Evolutionary conservation across 805 yeast species (phyloP).

Genomic region (Kuraishia piskuri): DNA sequence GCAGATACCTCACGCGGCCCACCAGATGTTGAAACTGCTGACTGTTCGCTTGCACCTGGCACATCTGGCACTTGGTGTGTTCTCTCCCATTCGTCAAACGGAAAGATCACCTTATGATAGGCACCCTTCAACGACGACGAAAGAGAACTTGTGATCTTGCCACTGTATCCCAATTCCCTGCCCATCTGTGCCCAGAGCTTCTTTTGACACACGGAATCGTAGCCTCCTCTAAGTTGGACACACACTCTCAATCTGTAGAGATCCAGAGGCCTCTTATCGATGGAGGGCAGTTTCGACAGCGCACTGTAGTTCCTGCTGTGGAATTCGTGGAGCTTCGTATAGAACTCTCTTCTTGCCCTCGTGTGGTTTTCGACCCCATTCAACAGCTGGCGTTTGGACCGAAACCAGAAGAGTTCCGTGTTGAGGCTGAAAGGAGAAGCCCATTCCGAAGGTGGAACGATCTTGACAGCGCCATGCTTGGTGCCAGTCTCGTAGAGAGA

Average conservation of each 20-base stretch:
- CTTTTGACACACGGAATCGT: constrained; percentile 46
- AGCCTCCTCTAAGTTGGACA: constrained; percentile 63
- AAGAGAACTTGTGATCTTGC: constrained; percentile 61
- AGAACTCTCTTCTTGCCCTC: constrained; percentile 36
- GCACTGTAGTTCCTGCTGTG: constrained; percentile 24
- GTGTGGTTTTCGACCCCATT: constrained; percentile 34
- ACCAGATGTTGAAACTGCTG: too few relatives aligned
- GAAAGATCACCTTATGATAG: constrained; percentile 35
- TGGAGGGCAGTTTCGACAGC: constrained; percentile 46
- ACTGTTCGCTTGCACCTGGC: too few relatives aligned
- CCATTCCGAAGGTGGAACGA: constrained; percentile 51
- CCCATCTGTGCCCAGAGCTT: constrained; percentile 82
- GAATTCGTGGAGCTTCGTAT: constrained; percentile 34
- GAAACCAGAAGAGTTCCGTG: constrained; percentile 42
- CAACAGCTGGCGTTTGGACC: constrained; percentile 38
- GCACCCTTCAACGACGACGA: constrained; percentile 59
- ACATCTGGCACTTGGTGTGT: not conserved
- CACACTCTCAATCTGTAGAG: constrained; percentile 47
- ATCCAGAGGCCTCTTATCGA: constrained; percentile 61
- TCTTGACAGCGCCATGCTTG: constrained; percentile 66
- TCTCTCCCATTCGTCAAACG: constrained; percentile 11
- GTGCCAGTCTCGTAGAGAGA: constrained; percentile 42
- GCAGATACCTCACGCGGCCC: too few relatives aligned
- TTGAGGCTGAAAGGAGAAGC: constrained; percentile 28
- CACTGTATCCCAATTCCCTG: constrained; percentile 69